Percentiles rank a stretch among this genome's conserved stretches.
Conservation (phyloP, 257 asterid species). For the Solanum lignicaule region DNA sequence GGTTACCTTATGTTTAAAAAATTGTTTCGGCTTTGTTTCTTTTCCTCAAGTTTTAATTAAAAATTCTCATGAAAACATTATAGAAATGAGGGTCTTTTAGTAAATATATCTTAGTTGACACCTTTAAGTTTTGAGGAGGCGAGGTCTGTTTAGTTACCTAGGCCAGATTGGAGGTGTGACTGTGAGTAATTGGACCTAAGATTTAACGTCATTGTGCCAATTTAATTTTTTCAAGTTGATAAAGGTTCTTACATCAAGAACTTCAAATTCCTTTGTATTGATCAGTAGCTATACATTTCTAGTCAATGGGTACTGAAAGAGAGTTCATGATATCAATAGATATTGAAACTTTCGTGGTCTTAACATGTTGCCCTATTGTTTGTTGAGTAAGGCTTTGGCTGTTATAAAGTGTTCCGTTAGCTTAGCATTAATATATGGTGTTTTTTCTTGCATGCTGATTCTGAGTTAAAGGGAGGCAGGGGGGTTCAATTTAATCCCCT, state of each 20-base stretch:
- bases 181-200: not conserved
- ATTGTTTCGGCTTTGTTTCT: not conserved
- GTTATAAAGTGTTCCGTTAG: not conserved
- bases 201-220: not conserved
- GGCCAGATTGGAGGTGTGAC: not conserved
- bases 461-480: not conserved
- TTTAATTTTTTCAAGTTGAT: not conserved
- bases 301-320: not conserved
- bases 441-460: not conserved
- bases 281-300: not conserved
- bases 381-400: not conserved
- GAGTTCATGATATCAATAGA: not conserved
- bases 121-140: not conserved
- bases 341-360: not conserved
- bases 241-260: not conserved
- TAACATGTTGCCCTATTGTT: not conserved
- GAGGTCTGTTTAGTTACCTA: not conserved
- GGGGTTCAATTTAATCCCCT: not conserved
- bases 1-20: not conserved
- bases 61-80: not conserved
- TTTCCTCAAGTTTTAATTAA: not conserved
- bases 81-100: not conserved
- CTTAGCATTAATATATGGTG: not conserved
- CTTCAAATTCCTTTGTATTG: not conserved
- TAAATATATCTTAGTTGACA: not conserved